Conservation (phyloP, 768 basidiomycete genomes). For the Mycena floridula region DNA sequence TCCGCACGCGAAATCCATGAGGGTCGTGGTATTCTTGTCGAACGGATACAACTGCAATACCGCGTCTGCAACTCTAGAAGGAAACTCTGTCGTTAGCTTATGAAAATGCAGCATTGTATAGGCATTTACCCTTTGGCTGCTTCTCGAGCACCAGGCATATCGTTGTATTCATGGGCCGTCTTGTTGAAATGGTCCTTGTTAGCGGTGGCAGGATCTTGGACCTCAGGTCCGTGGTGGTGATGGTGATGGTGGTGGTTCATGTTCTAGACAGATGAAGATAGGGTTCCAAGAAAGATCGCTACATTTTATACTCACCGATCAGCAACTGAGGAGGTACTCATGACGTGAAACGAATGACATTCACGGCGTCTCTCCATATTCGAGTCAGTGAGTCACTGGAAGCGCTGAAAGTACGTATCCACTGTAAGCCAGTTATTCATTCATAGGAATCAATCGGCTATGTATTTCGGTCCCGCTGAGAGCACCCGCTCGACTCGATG, state of each 20-base stretch:
- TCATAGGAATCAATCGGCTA: too few relatives aligned
- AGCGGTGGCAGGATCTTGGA: constrained; percentile 2
- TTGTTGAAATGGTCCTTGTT: constrained; percentile 14
- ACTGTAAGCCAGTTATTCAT: too few relatives aligned
- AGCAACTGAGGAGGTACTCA: too few relatives aligned
- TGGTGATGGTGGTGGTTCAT: not conserved
- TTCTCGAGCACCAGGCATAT: constrained; percentile 10
- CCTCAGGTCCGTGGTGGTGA: not conserved
- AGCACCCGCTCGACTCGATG: too few relatives aligned
- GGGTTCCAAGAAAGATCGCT: not conserved
- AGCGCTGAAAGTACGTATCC: too few relatives aligned
- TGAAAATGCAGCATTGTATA: not conserved
- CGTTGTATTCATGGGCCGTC: constrained; percentile 11
- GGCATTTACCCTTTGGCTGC: constrained; percentile 8
- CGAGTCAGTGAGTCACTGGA: too few relatives aligned
- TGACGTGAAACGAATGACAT: too few relatives aligned
- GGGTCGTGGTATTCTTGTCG: constrained; percentile 8
- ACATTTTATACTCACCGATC: not conserved
- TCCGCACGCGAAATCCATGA: constrained; percentile 18
- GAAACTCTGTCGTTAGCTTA: not conserved
- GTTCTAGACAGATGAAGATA: not conserved
- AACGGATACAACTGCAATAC: constrained; percentile 13
- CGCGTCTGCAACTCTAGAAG: constrained; percentile 11
- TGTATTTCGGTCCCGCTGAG: too few relatives aligned
- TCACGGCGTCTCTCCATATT: too few relatives aligned